Evolutionary conservation across 257 asterid species (phyloP).

Genomic region (Gardenia jasminoides): DNA sequence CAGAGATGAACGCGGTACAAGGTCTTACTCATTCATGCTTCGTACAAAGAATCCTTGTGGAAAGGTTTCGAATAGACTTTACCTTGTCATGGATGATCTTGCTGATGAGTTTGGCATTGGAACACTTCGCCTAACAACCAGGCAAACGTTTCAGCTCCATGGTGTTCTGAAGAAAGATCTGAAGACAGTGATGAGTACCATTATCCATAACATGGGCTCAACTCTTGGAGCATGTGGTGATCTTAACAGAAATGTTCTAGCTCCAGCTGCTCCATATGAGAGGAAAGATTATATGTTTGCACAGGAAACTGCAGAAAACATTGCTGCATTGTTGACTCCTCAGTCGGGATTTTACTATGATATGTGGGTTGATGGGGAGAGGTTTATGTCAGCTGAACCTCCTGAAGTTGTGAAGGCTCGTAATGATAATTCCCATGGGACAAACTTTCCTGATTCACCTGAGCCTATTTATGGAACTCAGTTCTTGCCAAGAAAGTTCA

Average conservation of each 20-base stretch:
- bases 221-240: constrained; percentile 99
- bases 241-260: constrained; percentile 90
- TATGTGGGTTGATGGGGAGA: constrained; percentile 98
- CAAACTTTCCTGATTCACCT: constrained; percentile 83
- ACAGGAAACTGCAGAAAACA: constrained; percentile 86
- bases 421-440: constrained; percentile 85
- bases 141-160: constrained; percentile 97
- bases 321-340: constrained; percentile 92
- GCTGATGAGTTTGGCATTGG: constrained; percentile 94
- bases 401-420: constrained; percentile 87
- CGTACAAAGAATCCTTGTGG: constrained; percentile 98
- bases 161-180: constrained; percentile 87
- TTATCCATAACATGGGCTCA: constrained; percentile 81
- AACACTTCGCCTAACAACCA: constrained; percentile 91
- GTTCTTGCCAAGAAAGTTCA: constrained; percentile 97
- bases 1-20: constrained; percentile 88
- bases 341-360: constrained; percentile 98
- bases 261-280: constrained; percentile 81
- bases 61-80: constrained; percentile 83
- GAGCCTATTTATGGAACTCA: constrained; percentile 99
- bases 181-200: constrained; percentile 94
- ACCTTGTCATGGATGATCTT: constrained; percentile 87
- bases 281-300: constrained; percentile 86
- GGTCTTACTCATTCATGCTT: constrained; percentile 89
- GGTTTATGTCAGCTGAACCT: constrained; percentile 80